These are phyloP conservation scores for Candida mattraensis DNA, from an alignment of 805 yeast genomes.

Conservation along the genomic window DNA sequence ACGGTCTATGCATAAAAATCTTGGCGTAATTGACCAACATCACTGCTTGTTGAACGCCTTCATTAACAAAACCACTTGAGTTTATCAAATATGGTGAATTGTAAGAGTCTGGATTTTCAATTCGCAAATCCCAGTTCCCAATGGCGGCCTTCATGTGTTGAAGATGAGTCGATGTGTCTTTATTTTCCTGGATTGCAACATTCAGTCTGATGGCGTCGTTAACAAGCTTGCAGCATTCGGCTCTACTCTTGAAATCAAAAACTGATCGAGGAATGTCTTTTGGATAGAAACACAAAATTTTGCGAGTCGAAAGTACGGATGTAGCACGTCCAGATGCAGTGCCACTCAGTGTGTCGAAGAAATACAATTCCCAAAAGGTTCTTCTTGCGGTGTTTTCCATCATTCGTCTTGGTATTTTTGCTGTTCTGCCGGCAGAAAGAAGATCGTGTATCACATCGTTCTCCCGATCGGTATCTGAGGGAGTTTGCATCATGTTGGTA, in stretches of 20 bases:
- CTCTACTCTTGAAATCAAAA: conserved; percentile 49
- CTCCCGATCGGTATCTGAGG: conserved; percentile 23
- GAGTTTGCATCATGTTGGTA: conserved; percentile 13
- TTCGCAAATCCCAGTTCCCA: conserved; percentile 50
- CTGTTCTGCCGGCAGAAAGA: conserved; percentile 19
- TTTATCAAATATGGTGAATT: conserved; percentile 44
- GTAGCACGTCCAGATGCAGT: conserved; percentile 51
- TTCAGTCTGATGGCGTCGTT: conserved; percentile 50
- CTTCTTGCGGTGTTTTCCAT: conserved; percentile 41
- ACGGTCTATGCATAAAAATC: conserved; percentile 55
- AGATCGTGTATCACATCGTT: conserved; percentile 14
- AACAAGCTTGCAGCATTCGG: conserved; percentile 47
- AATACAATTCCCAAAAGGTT: conserved; percentile 52
- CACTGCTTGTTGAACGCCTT: conserved; percentile 53
- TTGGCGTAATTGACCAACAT: conserved; percentile 50
- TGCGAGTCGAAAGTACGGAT: conserved; percentile 38
- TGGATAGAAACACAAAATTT: conserved; percentile 42
- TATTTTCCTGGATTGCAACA: conserved; percentile 42
- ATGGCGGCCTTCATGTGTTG: conserved; percentile 45
- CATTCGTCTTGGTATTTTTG: conserved; percentile 21
- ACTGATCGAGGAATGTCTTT: conserved; percentile 31
- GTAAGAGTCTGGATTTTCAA: conserved; percentile 43
- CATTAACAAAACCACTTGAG: conserved; percentile 46
- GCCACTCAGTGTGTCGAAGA: conserved; percentile 52
- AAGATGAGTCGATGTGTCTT: conserved; percentile 37